These are phyloP conservation scores for Cyberlindnera galapagoensis DNA, from an alignment of 805 yeast species.

Conservation along the genomic window DNA sequence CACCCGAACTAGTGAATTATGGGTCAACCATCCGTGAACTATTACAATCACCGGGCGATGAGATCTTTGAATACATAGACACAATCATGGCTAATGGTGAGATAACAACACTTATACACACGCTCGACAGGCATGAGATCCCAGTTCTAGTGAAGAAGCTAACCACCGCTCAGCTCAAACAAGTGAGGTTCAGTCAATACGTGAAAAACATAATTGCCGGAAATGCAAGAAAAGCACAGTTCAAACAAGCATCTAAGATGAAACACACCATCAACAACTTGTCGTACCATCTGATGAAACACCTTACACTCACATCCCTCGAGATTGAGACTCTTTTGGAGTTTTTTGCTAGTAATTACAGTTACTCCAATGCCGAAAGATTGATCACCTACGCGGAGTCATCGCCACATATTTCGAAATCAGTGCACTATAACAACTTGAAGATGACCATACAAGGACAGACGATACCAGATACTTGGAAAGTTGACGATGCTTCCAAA, in stretches of 20 bases:
- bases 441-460: conserved; percentile 14
- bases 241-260: background rate
- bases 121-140: too few relatives aligned
- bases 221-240: background rate
- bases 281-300: conserved; percentile 2
- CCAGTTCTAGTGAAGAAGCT: too few relatives aligned
- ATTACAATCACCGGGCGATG: too few relatives aligned
- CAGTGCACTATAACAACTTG: conserved; percentile 13
- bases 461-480: conserved; percentile 16
- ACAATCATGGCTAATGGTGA: too few relatives aligned
- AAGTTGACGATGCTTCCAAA: conserved; percentile 1
- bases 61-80: too few relatives aligned
- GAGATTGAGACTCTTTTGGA: conserved; percentile 5
- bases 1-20: too few relatives aligned
- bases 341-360: conserved; percentile 3
- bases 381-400: conserved; percentile 6
- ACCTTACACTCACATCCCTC: conserved; percentile 6
- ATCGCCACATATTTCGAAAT: conserved; percentile 1
- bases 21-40: too few relatives aligned
- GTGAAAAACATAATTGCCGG: too few relatives aligned
- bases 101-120: too few relatives aligned
- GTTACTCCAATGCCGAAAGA: conserved; percentile 7
- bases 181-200: too few relatives aligned
- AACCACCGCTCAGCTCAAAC: too few relatives aligned
- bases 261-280: conserved; percentile 2